Evolutionary conservation across 2,329 filamentous ascomycete genomes (phyloP).

Genomic region (Fusarium nodosum): DNA sequence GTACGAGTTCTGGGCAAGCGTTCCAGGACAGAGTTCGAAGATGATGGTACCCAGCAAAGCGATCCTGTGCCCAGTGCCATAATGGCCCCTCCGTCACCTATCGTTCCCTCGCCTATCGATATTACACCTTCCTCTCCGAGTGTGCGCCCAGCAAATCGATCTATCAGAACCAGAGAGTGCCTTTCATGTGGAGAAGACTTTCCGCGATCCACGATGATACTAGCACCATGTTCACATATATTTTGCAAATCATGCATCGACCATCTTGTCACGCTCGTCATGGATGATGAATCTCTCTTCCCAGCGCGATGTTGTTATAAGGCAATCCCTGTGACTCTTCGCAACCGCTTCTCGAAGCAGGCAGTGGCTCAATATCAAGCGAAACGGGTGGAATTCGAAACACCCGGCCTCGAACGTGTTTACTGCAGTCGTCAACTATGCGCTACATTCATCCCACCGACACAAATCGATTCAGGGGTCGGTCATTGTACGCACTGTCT

Average conservation of each 20-base stretch:
- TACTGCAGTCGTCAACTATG: conserved; percentile 65
- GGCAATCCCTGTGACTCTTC: conserved; percentile 54
- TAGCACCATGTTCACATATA: conserved; percentile 58
- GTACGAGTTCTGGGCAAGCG: not conserved
- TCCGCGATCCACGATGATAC: not conserved
- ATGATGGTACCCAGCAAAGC: not conserved
- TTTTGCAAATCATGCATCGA: conserved; percentile 66
- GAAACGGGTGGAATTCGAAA: conserved; percentile 64
- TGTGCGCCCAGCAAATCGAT: not conserved
- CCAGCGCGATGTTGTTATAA: conserved; percentile 67
- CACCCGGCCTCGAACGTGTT: conserved; percentile 56
- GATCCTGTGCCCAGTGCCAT: not conserved
- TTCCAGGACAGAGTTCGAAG: not conserved
- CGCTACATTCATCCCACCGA: conserved; percentile 61
- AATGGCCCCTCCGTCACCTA: too few relatives aligned
- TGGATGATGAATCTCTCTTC: conserved; percentile 66
- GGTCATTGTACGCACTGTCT: conserved; percentile 61
- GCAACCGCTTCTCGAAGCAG: conserved; percentile 48
- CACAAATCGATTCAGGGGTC: conserved; percentile 50
- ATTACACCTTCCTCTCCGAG: not conserved
- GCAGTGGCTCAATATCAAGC: conserved; percentile 56
- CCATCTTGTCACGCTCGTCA: conserved; percentile 58
- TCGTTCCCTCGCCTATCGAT: not conserved
- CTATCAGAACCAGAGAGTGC: conserved; percentile 5
- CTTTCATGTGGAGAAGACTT: conserved; percentile 12